A percentile compares a stretch with the other conserved stretches of the same genome.
These are phyloP conservation scores for Torrubiella hemipterigena DNA, from an alignment of 2,329 filamentous ascomycete genomes.

Conservation along the genomic window DNA sequence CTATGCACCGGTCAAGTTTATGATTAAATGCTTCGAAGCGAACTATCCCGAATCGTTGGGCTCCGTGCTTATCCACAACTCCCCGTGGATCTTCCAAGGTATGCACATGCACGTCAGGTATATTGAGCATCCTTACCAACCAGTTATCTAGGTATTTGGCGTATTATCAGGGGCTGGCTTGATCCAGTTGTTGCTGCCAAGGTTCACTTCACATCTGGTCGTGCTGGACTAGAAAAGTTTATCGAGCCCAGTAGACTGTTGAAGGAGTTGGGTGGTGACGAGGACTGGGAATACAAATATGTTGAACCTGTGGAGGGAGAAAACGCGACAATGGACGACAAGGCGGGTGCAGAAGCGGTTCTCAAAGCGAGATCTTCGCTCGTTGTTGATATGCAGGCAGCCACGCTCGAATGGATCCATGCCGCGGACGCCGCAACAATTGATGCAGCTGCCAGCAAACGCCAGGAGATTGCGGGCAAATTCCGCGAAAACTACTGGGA, in stretches of 20 bases:
- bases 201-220: constrained; percentile 55
- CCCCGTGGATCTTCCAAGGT: constrained; percentile 57
- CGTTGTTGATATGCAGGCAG: constrained; percentile 42
- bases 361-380: constrained; percentile 38
- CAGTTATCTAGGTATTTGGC: constrained; percentile 28
- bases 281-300: constrained; percentile 63
- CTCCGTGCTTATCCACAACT: constrained; percentile 60
- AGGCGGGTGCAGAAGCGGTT: constrained; percentile 33
- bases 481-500: constrained; percentile 43
- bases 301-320: constrained; percentile 47
- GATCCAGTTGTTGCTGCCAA: constrained; percentile 65
- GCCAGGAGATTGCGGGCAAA: constrained; percentile 35
- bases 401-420: constrained; percentile 48
- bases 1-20: constrained; percentile 65
- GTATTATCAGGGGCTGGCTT: constrained; percentile 62
- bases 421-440: constrained; percentile 15
- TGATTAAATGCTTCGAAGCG: constrained; percentile 69
- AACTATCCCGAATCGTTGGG: constrained; percentile 67
- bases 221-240: constrained; percentile 49
- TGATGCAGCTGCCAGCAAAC: constrained; percentile 16
- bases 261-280: constrained; percentile 53
- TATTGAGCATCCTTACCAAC: not conserved
- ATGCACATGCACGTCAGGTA: constrained; percentile 2
- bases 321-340: constrained; percentile 38
- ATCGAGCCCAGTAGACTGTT: constrained; percentile 31